Evolutionary conservation across 148 eudicot genomes (phyloP), one percentile per base, ranked within the genome.

Genomic region (Diospyros lotus): DNA sequence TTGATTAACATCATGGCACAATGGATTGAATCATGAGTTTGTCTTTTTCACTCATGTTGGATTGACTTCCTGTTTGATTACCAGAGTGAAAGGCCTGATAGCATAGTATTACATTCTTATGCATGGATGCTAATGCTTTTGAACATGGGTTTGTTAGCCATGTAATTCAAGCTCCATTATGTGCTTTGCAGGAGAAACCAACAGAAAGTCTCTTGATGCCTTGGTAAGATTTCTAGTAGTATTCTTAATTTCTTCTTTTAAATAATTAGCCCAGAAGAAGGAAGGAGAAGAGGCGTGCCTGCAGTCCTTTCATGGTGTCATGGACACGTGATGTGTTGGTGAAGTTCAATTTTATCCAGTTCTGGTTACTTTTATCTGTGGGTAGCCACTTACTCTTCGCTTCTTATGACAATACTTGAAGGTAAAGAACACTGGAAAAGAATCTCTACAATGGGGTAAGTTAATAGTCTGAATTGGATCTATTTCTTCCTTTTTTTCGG

Each of bases 371-470:
- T 9, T 60, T 28, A 60, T 17, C 1, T 28, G 9, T 60, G 10
- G 58, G 62, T 70, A 42, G 61, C 12, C 53, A 5, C 2, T 68
- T 53, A 53, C 55, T 70, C 50, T 54, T 53, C 10, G 50, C 62
- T 70, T 6, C 46, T 40, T 42, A 6, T 43, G 4, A 12, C 46
- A 28, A 60, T 60, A 63, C 3, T 75, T 70, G 14, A 88, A 92
- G 98, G 97, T 94, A 40, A 95, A 86, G 80, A 84, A 73, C 68
- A 85, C 94, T 2, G 97, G 97, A 75, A 94, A 90, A 74, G 98
- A 95, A 80, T 86, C 97, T 9, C 11, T 95, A 61, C 98, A 95
- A 38, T 95, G 98, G 98, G 98, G 98, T 94, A 87, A 83, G 79
- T 66, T 43, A 28, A 50, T 18, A 28, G 40, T 18, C 68, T 10